Evolutionary conservation across 768 basidiomycete species (phyloP), one percentile per base, ranked within the genome.

Genomic region (Cystobasidium tubakii): DNA sequence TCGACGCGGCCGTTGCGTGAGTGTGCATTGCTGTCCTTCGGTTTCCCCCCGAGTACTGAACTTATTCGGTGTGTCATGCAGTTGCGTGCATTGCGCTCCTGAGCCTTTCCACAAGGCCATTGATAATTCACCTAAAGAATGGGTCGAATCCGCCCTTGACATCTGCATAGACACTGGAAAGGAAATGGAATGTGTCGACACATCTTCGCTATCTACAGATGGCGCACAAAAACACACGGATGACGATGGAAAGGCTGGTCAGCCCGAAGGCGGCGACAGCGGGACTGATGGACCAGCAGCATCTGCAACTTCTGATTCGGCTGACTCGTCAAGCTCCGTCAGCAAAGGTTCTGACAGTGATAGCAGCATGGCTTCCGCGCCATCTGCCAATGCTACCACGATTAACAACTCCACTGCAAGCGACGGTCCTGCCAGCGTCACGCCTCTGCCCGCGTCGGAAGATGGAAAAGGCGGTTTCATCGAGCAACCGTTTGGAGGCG

Each of bases 91-190:
- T 3, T 50, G 46, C 21, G 46, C 46, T 9, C 46, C 46, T 21
- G 46, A 50, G 12, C 46, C 46, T 4, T 50, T 50, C 21, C 7
- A 19, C 12, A 19, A 17, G 15, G 46, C 46, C 4, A n/a, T 15
- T n/a, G 46, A 19, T 4, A 19, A 50, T n/a, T 50, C 46, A n/a
- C 10, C 46, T 9, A 50, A 21, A n/a, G 46, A 50, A 50, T 50
- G 46, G 46, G 10, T 50, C 4, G 46, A 50, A n/a, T 50, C 46
- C 3, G 46, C 46, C 21, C 46, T 50, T 50, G 46, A 50, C 21
- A n/a, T 50, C 46, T 50, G 46, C n/a, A 50, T 50, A n/a, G 46
- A 50, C 46, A 50, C 46, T 50, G 46, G 46, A 15, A 50, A 50
- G n/a, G 46, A 50, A 19, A 50, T 50, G 46, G 46, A 50, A 50